Evolutionary conservation across 2,329 filamentous ascomycete species (phyloP).

Genomic region (Cladophialophora exuberans): DNA sequence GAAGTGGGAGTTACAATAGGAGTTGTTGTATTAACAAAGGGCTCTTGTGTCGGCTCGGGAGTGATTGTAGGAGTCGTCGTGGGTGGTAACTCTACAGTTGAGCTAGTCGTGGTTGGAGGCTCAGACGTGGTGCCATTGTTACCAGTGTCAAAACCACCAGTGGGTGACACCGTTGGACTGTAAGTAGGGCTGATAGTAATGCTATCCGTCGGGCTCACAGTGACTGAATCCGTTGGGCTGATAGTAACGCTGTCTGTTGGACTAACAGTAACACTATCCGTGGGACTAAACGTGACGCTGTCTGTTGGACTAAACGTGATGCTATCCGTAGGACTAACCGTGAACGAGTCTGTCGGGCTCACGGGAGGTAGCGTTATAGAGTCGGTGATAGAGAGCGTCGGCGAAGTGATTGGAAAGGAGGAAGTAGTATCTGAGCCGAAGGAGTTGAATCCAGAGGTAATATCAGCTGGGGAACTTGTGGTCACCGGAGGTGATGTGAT

Average conservation of each 20-base stretch:
- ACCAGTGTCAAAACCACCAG: neutral
- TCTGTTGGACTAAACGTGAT: conserved; percentile 5
- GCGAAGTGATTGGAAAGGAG: conserved; percentile 6
- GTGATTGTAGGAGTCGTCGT: conserved; percentile 23
- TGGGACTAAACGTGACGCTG: neutral
- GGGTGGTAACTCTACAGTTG: conserved; percentile 6
- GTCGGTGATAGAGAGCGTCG: conserved; percentile 10
- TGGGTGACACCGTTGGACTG: neutral
- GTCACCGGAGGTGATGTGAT: conserved; percentile 17
- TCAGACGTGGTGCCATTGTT: conserved; percentile 5
- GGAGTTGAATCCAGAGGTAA: conserved; percentile 9
- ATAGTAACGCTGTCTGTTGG: conserved; percentile 1
- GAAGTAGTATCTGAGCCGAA: conserved; percentile 10
- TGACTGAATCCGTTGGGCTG: neutral
- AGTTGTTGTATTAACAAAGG: conserved; percentile 21
- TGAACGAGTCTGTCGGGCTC: conserved; percentile 29
- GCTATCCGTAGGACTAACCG: conserved; percentile 41
- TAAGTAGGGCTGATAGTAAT: neutral
- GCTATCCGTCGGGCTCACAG: neutral
- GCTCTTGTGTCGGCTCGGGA: conserved; percentile 28
- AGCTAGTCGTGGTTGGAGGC: conserved; percentile 5
- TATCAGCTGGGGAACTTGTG: conserved; percentile 15
- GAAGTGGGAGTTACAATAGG: conserved; percentile 17
- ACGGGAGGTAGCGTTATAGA: conserved; percentile 19
- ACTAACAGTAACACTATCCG: conserved; percentile 2